phyloP scores from a whole-genome alignment of 352 stramenopile species.

The Pythium folliculosum region DNA sequence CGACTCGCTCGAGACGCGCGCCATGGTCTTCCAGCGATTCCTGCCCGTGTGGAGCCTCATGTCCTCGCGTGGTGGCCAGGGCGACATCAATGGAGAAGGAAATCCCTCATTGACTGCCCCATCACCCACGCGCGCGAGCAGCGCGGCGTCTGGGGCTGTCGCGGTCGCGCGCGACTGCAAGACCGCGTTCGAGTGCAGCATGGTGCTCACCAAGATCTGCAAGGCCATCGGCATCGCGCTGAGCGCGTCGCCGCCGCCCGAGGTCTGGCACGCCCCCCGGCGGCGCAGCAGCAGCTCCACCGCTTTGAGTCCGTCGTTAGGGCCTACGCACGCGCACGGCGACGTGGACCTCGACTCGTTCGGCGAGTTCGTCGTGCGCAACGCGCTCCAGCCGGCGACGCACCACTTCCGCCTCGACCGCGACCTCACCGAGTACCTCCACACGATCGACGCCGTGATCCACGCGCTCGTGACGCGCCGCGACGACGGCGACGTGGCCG shows the following conservation, averaged over 20 bases:
- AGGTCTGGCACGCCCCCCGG: slow-evolving; percentile 18
- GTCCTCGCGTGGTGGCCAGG: slow-evolving; percentile 18
- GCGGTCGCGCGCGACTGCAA: slow-evolving; percentile 17
- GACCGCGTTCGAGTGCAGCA: slow-evolving; percentile 56
- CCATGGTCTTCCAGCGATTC: slow-evolving; percentile 38
- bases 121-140: background rate
- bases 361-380: slow-evolving; percentile 43
- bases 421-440: slow-evolving; percentile 43
- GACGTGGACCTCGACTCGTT: slow-evolving; percentile 54
- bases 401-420: slow-evolving; percentile 53
- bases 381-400: slow-evolving; percentile 51
- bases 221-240: slow-evolving; percentile 53
- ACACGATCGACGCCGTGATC: slow-evolving; percentile 44
- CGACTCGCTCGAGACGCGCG: slow-evolving; percentile 34
- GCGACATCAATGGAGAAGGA: background rate
- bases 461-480: slow-evolving; percentile 34
- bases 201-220: slow-evolving; percentile 59
- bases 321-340: slow-evolving; percentile 30
- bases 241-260: slow-evolving; percentile 9
- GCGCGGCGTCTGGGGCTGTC: background rate
- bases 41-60: slow-evolving; percentile 49
- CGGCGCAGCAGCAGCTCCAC: slow-evolving; percentile 26
- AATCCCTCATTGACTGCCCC: background rate
- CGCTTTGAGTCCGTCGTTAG: background rate
- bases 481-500: background rate